Evolutionary conservation across 495 filamentous ascomycete species (phyloP).

Genomic region (Filosporella fistucella): DNA sequence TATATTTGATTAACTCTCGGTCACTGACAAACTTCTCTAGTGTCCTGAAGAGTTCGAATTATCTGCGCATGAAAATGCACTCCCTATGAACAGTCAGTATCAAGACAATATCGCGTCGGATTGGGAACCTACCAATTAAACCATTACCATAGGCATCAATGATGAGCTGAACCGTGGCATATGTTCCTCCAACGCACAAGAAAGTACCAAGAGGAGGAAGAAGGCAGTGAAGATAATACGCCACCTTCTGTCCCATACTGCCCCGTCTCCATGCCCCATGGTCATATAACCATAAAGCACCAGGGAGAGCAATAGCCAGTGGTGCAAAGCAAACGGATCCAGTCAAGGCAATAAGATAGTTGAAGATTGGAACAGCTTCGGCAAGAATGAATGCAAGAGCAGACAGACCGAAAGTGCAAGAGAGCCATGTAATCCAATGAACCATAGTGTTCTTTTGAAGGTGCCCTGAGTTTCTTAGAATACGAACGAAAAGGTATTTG

Average conservation of each 20-base stretch:
- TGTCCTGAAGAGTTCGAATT: constrained; percentile 15
- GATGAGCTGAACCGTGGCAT: constrained; percentile 29
- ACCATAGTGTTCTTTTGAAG: constrained; percentile 26
- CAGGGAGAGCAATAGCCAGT: constrained; percentile 36
- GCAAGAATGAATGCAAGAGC: constrained; percentile 29
- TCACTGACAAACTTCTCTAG: too few relatives aligned
- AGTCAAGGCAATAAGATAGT: constrained; percentile 19
- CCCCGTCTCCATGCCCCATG: constrained; percentile 33
- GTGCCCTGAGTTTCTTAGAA: constrained; percentile 30
- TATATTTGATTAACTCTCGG: too few relatives aligned
- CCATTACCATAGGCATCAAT: constrained; percentile 30
- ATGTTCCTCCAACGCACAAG: constrained; percentile 32
- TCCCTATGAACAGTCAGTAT: background rate
- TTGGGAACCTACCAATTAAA: constrained; percentile 22
- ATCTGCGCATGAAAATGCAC: constrained; percentile 20
- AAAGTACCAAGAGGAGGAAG: constrained; percentile 27
- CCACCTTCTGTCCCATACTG: constrained; percentile 15
- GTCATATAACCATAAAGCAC: constrained; percentile 43
- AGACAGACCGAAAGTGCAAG: constrained; percentile 24
- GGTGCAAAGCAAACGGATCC: constrained; percentile 31
- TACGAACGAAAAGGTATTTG: constrained; percentile 34
- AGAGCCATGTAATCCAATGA: constrained; percentile 33
- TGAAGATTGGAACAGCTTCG: constrained; percentile 33
- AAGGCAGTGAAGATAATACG: constrained; percentile 24
- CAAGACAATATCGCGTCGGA: background rate